phyloP scores from a whole-genome alignment of 495 filamentous ascomycete genomes.

The Aspergillus kassunensis region DNA sequence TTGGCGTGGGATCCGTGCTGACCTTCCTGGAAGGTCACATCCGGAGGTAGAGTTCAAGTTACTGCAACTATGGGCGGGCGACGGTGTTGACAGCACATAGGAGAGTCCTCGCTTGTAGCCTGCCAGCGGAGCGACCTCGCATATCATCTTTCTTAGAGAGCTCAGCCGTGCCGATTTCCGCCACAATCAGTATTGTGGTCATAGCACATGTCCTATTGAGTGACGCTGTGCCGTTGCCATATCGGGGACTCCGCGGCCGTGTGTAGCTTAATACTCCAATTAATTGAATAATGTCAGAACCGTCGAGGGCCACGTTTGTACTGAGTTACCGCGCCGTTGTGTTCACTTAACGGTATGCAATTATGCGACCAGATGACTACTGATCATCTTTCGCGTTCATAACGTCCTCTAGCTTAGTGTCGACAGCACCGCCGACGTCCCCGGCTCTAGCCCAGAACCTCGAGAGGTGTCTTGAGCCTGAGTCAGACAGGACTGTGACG shows the following conservation, averaged over 20 bases:
- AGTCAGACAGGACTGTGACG: conserved; percentile 90
- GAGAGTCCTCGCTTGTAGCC: conserved; percentile 5
- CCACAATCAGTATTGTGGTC: neutral
- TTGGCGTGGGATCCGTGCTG: conserved; percentile 29
- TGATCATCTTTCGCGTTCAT: conserved; percentile 40
- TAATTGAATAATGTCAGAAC: neutral
- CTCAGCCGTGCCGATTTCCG: neutral
- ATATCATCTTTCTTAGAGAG: neutral
- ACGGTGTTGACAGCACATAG: conserved; percentile 6
- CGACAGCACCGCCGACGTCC: conserved; percentile 56
- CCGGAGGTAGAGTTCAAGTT: conserved; percentile 39
- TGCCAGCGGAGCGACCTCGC: conserved; percentile 5
- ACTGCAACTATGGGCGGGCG: conserved; percentile 33
- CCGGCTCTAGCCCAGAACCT: conserved; percentile 89
- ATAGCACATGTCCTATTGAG: neutral
- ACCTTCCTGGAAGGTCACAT: conserved; percentile 28
- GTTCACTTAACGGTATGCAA: neutral
- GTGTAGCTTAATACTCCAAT: neutral
- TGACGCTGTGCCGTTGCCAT: neutral
- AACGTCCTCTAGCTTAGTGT: conserved; percentile 51
- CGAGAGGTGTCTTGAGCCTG: conserved; percentile 83
- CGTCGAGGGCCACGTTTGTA: neutral
- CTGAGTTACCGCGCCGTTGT: neutral
- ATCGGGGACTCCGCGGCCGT: neutral
- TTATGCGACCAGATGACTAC: neutral